Evolutionary conservation across 1,284 basidiomycete genomes (phyloP).

Genomic region (Calocybe gambosa): DNA sequence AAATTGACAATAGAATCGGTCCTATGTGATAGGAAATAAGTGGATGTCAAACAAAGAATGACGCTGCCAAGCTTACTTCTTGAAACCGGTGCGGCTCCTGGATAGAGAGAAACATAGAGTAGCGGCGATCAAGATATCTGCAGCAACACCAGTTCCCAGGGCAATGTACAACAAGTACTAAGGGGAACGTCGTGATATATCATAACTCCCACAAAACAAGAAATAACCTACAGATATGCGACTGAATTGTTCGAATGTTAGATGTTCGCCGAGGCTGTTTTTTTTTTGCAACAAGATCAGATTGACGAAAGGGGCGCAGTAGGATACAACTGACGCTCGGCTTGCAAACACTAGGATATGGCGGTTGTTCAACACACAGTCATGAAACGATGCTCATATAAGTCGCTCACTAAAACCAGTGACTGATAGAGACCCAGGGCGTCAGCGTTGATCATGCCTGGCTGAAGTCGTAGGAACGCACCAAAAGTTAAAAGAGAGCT

Average conservation of each 20-base stretch:
- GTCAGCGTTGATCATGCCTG: neutral
- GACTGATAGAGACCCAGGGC: neutral
- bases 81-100: slow-evolving; percentile 23
- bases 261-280: neutral
- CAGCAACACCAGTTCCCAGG: slow-evolving; percentile 18
- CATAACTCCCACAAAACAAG: neutral
- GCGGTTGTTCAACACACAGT: neutral
- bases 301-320: neutral
- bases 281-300: too few species aligned
- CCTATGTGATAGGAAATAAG: neutral
- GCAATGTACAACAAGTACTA: slow-evolving; percentile 20
- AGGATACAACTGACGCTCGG: slow-evolving; percentile 11
- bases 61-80: slow-evolving; percentile 14
- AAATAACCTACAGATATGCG: slow-evolving; percentile 11
- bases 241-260: neutral
- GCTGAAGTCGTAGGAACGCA: neutral
- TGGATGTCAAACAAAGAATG: neutral
- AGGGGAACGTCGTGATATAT: neutral
- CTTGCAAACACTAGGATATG: slow-evolving; percentile 9
- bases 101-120: slow-evolving; percentile 22
- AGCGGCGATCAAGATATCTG: slow-evolving; percentile 22
- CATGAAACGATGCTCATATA: neutral
- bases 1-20: slow-evolving; percentile 23
- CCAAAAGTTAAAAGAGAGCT: slow-evolving; percentile 11
- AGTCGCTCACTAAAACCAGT: slow-evolving; percentile 11